Evolutionary conservation across 2,329 filamentous ascomycete genomes (phyloP).

Genomic region (Cucurbitaria berberidis): DNA sequence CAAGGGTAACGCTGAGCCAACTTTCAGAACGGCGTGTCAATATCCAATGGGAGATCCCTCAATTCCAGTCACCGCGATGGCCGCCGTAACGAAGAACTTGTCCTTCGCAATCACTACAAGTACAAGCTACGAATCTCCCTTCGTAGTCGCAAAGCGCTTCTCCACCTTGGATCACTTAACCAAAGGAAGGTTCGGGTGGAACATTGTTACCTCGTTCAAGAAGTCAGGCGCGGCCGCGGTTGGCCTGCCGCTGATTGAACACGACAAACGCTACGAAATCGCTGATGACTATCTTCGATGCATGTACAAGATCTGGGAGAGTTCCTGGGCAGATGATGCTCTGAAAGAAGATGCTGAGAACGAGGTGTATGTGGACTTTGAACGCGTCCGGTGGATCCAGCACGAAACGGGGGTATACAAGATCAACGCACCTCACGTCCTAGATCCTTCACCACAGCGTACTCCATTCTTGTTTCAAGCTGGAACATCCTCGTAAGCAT

Average conservation of each 20-base stretch:
- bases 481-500: slow-evolving; percentile 59
- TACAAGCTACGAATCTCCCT: slow-evolving; percentile 70
- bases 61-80: slow-evolving; percentile 67
- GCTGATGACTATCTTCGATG: slow-evolving; percentile 72
- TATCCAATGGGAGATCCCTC: slow-evolving; percentile 71
- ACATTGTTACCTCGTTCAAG: slow-evolving; percentile 69
- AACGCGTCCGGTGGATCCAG: slow-evolving; percentile 66
- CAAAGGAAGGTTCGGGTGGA: slow-evolving; percentile 56
- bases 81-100: slow-evolving; percentile 66
- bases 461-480: slow-evolving; percentile 72
- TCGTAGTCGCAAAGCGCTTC: slow-evolving; percentile 66
- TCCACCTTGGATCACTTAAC: slow-evolving; percentile 70
- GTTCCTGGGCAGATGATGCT: slow-evolving; percentile 68
- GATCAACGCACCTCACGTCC: slow-evolving; percentile 70
- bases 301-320: slow-evolving; percentile 69
- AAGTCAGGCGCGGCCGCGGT: slow-evolving; percentile 60
- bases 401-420: slow-evolving; percentile 64
- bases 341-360: slow-evolving; percentile 62
- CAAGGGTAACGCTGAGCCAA: slow-evolving; percentile 54
- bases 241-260: slow-evolving; percentile 47
- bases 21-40: slow-evolving; percentile 65
- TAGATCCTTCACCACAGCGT: slow-evolving; percentile 68
- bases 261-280: slow-evolving; percentile 69
- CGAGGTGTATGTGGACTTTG: slow-evolving; percentile 56
- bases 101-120: slow-evolving; percentile 69